A percentile compares a stretch with the other conserved stretches of the same genome.
These are phyloP conservation scores for Plantago lanceolata DNA, from an alignment of 305 asterid species.

Conservation along the genomic window DNA sequence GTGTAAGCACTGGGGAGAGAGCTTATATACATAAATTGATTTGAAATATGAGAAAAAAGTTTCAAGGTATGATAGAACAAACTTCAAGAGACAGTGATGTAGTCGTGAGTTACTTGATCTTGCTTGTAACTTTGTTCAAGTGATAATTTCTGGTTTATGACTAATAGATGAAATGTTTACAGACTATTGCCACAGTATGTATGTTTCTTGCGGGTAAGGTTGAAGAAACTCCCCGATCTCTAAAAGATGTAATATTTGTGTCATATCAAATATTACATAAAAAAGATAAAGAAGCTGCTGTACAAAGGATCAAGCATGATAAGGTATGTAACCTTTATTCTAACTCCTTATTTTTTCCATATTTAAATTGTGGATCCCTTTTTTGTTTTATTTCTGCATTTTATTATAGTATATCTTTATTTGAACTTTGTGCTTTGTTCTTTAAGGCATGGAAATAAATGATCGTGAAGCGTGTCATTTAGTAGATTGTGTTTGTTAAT, in stretches of 20 bases:
- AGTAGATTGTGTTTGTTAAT: neutral
- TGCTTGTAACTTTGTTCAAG: too few species aligned
- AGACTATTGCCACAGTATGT: constrained; percentile 83
- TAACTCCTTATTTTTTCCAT: constrained; percentile 13
- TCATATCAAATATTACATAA: constrained; percentile 87
- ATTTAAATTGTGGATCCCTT: constrained; percentile 5
- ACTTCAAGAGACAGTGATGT: too few species aligned
- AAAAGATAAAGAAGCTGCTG: constrained; percentile 81
- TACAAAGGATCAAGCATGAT: constrained; percentile 86
- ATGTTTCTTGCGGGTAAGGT: constrained; percentile 99
- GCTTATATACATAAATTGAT: too few species aligned
- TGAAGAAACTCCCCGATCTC: constrained; percentile 96
- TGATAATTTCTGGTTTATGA: neutral
- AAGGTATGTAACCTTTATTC: constrained; percentile 49
- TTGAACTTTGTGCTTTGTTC: too few species aligned
- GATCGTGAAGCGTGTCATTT: neutral
- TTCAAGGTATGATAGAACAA: too few species aligned
- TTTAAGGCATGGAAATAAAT: too few species aligned
- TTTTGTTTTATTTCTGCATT: neutral
- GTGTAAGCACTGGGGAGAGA: too few species aligned
- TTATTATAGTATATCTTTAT: too few species aligned
- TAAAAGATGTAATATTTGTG: constrained; percentile 81
- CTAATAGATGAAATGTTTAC: constrained; percentile 17
- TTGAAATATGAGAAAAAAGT: too few species aligned
- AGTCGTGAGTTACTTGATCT: too few species aligned